These are phyloP conservation scores for Suillus decipiens DNA, from an alignment of 768 basidiomycete species.

Conservation along the genomic window DNA sequence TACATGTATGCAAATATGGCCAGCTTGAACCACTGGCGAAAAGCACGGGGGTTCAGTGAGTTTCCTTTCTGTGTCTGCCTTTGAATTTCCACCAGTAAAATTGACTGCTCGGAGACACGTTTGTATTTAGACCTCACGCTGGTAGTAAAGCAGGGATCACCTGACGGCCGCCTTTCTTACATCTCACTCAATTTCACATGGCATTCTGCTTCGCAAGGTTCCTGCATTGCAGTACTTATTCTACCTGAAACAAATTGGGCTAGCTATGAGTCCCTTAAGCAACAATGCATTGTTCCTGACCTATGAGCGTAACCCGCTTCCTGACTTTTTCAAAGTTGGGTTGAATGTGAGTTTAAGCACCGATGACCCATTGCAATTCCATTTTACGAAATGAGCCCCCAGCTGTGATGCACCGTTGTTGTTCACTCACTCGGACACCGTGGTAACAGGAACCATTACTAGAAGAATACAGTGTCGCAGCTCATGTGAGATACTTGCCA, in stretches of 20 bases:
- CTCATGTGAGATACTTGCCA: conserved; percentile 63
- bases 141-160: conserved; percentile 99
- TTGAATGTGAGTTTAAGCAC: conserved; percentile 96
- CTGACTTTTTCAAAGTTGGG: conserved; percentile 95
- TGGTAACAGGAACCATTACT: conserved; percentile 77
- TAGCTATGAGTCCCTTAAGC: conserved; percentile 98
- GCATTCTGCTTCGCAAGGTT: conserved; percentile 97
- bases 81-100: neutral
- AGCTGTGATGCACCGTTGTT: neutral
- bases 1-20: conserved; percentile 98
- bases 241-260: conserved; percentile 96
- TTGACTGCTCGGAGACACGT: conserved; percentile 64
- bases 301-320: conserved; percentile 96
- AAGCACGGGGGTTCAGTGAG: conserved; percentile 87
- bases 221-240: conserved; percentile 97
- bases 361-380: conserved; percentile 95
- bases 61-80: conserved; percentile 15
- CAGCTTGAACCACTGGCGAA: conserved; percentile 92
- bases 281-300: conserved; percentile 97
- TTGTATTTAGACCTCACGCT: conserved; percentile 94
- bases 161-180: conserved; percentile 95
- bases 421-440: neutral
- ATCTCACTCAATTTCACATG: conserved; percentile 97
- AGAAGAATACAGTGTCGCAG: conserved; percentile 98
- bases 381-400: conserved; percentile 86